phyloP scores from a whole-genome alignment of 768 basidiomycete genomes.

The Lactarius vividus region DNA sequence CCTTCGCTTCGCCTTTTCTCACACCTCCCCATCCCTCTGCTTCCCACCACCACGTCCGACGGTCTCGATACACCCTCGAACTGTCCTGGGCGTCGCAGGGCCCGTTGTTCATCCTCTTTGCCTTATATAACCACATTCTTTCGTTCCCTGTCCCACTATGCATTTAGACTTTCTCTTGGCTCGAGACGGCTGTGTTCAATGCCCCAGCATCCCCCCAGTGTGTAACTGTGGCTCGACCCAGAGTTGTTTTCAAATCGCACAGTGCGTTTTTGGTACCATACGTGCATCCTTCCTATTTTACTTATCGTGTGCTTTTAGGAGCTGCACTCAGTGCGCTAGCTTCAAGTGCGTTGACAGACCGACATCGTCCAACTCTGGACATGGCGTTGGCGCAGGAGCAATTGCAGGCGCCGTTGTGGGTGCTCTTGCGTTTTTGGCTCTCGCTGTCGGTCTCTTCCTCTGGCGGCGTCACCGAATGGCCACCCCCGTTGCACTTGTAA shows the following conservation, averaged over 20 bases:
- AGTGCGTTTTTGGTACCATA: constrained; percentile 42
- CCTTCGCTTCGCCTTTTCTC: not conserved
- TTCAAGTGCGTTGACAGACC: constrained; percentile 48
- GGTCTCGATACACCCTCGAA: not conserved
- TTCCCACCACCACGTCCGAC: not conserved
- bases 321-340: constrained; percentile 53
- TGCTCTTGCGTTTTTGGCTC: constrained; percentile 54
- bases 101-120: not conserved
- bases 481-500: constrained; percentile 41
- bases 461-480: constrained; percentile 59
- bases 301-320: constrained; percentile 40
- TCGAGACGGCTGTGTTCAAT: constrained; percentile 44
- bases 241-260: constrained; percentile 57
- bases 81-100: constrained; percentile 2
- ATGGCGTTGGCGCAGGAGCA: constrained; percentile 61
- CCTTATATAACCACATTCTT: constrained; percentile 18
- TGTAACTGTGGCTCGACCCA: constrained; percentile 58
- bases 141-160: constrained; percentile 26
- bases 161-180: constrained; percentile 27
- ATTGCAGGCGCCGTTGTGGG: constrained; percentile 74
- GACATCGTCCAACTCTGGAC: constrained; percentile 22
- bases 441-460: constrained; percentile 51
- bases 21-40: not conserved
- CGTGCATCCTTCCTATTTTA: not conserved
- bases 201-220: constrained; percentile 40